Evolutionary conservation across 2,329 filamentous ascomycete genomes (phyloP), one percentile per base, ranked within the genome.

Genomic region (Trichoderma oligosporum): DNA sequence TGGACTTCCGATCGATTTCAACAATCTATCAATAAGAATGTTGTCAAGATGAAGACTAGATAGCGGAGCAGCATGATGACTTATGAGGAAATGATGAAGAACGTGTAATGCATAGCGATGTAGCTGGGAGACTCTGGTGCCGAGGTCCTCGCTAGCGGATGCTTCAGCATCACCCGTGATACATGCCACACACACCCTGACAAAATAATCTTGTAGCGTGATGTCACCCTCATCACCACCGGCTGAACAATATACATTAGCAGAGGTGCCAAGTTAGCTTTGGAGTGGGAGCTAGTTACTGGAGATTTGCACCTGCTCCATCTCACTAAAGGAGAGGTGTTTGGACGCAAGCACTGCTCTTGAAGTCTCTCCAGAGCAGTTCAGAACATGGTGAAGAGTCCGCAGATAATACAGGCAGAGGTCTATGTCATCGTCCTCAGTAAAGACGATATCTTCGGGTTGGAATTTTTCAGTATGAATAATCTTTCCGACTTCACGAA

Each of bases 361-460:
- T 7, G 87, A 84, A 51, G 81, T 80, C 44, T 88, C 84, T 4
- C 71, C 18, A 81, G 87, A 57, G 84, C 83, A 85, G 24, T 82
- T 78, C 14, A 96, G 74, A 24, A 95, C 80, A 62, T 90, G 88
- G 4, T 85, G 85, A 1, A 96, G 70, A 2, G 88, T 87, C 51
- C 83, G 83, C 18, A 97, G 73, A 65, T 93, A 87, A 69, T 96
- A 95, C 2, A 89, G 74, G 60, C 86, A 90, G 57, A 91, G 80
- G 60, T 88, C 87, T 7, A 91, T 78, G 62, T 95, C 88, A 61
- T 91, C 84, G 6, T 84, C 78, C 42, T 78, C 75, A 3, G 72
- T 74, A 58, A 82, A 71, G 0, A 58, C 42, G 3, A 60, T 36
- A 2, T 60, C 16, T 5, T 49, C 27, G 22, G 22, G 16, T 9